A percentile compares a stretch with the other conserved stretches of the same genome.
Evolutionary conservation across 2,329 filamentous ascomycete genomes (phyloP).

Genomic region (Calonectria fujianensis): DNA sequence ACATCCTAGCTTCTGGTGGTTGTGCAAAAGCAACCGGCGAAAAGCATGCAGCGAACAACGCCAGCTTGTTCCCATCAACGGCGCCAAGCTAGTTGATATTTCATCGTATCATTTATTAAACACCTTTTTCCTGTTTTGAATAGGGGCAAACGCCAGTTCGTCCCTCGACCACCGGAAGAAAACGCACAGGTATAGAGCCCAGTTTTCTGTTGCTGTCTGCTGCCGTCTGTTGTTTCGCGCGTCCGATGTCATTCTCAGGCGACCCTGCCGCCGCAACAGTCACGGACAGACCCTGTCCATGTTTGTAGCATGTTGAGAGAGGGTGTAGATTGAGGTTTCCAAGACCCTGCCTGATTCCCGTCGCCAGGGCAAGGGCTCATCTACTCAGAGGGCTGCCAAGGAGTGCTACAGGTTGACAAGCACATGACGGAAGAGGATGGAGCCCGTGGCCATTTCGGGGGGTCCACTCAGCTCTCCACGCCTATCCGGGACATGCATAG

Average conservation of each 20-base stretch:
- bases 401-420: slow-evolving; percentile 19
- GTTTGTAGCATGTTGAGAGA: slow-evolving; percentile 6
- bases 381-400: slow-evolving; percentile 1
- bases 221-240: not conserved
- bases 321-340: not conserved
- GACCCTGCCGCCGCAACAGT: slow-evolving; percentile 23
- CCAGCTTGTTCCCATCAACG: not conserved
- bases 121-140: slow-evolving; percentile 7
- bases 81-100: not conserved
- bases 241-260: slow-evolving; percentile 23
- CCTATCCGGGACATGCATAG: slow-evolving; percentile 24
- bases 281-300: not conserved
- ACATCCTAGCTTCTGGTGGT: slow-evolving; percentile 21
- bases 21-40: slow-evolving; percentile 11
- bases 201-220: not conserved
- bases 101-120: not conserved
- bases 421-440: slow-evolving; percentile 12
- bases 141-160: not conserved
- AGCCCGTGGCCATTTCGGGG: slow-evolving; percentile 15
- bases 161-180: not conserved
- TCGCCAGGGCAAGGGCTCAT: not conserved
- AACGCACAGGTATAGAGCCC: not conserved
- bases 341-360: slow-evolving; percentile 10
- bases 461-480: slow-evolving; percentile 7
- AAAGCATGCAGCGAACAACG: not conserved